A percentile compares a stretch with the other conserved stretches of the same genome.
These are phyloP conservation scores for Cladophialophora psammophila DNA, from an alignment of 2,329 filamentous ascomycete species.

Conservation along the genomic window DNA sequence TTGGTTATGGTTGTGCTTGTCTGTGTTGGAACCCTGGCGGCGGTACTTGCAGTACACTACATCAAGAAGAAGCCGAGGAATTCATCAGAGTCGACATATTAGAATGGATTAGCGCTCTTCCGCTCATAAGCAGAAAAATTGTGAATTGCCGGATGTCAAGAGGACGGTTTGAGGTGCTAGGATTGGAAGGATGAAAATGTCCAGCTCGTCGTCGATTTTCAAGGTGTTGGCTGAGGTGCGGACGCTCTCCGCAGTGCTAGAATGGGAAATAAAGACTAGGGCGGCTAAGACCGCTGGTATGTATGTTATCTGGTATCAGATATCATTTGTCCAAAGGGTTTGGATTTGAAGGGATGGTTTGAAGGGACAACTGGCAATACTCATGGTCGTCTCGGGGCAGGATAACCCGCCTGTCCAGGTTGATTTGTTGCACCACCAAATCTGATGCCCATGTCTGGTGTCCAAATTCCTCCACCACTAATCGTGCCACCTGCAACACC, in stretches of 20 bases:
- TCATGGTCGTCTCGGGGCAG: conserved; percentile 26
- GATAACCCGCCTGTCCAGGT: conserved; percentile 36
- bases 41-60: neutral
- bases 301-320: neutral
- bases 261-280: no score
- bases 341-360: neutral
- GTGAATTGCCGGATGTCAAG: neutral
- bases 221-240: neutral
- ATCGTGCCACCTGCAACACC: conserved; percentile 41
- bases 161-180: neutral
- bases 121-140: neutral
- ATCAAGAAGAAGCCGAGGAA: neutral
- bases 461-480: conserved; percentile 69
- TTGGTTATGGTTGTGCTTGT: neutral
- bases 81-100: neutral
- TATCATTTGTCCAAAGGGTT: neutral
- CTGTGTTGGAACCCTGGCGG: neutral
- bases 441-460: conserved; percentile 79
- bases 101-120: neutral
- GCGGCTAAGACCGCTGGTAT: no score
- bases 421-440: conserved; percentile 63
- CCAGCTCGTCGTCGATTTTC: neutral
- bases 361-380: neutral
- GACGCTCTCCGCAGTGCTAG: neutral
- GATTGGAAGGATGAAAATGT: neutral